Base-by-base conservation (phyloP, 306 rosid species). In the Castanea sativa region DNA sequence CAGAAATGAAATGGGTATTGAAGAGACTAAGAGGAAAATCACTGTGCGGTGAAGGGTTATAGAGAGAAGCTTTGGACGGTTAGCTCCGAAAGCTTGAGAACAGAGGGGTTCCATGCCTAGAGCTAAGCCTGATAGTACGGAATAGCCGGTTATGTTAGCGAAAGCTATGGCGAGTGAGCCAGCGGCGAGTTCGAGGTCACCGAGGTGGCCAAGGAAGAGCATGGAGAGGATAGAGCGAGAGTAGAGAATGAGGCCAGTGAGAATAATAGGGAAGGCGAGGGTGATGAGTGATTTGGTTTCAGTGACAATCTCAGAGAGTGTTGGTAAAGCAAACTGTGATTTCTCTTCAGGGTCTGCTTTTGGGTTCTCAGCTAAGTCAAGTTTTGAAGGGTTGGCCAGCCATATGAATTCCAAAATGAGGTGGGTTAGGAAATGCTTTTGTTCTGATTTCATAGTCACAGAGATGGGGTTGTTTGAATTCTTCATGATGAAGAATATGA, bases 81-180 rank as follows among this genome's bases (percentile, higher is more conserved):
- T 88, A 0, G 99, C 99, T 2, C 99, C 98, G 75, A 90, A 95
- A 84, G 97, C 98, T 73, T 95, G 99, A 2, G 98, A 91, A 10
- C 99, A 95, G 2, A 95, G 93, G 0, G 99, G 98, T 72, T 93
- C 98, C 99, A 95, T 93, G 1, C 99, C 99, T 0, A 93, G 73
- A 59, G 99, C 89, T 0, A 95, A 75, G 1, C 99, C 99, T 0
- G 97, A 89, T 59, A 95, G 91, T 1, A 95, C 93, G 0, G 98
- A 95, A 74, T 95, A 92, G 15, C 96, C 97, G 0, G 93, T 95
- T 78, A 95, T 95, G 85, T 95, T 95, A 2, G 97, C 99, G n/a
- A 91, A 93, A 20, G 99, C 99, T 32, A 95, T 95, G 77, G 98
- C 96, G 0, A 95, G 32, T 0, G 98, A 91, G 0, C 99, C 97